Evolutionary conservation across 2,329 filamentous ascomycete genomes (phyloP), one percentile per base, ranked within the genome.

Genomic region (Xylariales sp.): DNA sequence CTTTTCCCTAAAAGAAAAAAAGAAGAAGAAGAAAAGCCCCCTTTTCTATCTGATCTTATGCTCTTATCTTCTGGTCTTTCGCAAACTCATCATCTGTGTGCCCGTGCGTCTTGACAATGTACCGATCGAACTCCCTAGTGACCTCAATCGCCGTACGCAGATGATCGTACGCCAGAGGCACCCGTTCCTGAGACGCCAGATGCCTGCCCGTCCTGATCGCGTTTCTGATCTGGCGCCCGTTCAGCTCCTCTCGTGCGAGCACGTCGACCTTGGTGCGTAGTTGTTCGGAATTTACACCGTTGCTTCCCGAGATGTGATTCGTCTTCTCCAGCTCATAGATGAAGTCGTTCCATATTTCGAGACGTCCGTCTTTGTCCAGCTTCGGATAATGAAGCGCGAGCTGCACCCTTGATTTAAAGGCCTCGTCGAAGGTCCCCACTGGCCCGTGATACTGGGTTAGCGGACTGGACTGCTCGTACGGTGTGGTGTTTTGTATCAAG

Each of bases 181-280:
- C 32, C 32, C 32, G 36, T 9, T 10, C 3, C 5, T 12, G 36
- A 41, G 10, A 72, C 1, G 69, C 75, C n/a, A 76, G 63, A 66
- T 60, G 74, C n/a, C 23, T 45, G 1, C 9, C 39, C 5, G 39
- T 28, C 36, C 28, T 49, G 16, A 62, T 28, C 30, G 48, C 36
- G 48, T 62, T 62, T 8, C 48, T 43, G 5, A 53, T 62, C 58
- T 53, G 48, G n/a, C 58, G 58, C 64, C 62, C 63, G 67, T 50
- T 55, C 12, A 49, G 67, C 14, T 10, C 34, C 45, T 14, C 52
- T 60, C 23, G 63, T 60, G 23, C 61, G 36, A 36, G 53, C 52
- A 53, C 49, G 57, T 36, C 23, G 16, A n/a, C 49, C 16, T n/a
- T 32, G n/a, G n/a, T 3, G 3, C 23, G 32, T 59, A 56, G 34